Evolutionary conservation across 192 early-diverging fungal genomes (phyloP).

Genomic region (Backusella australiensis): DNA sequence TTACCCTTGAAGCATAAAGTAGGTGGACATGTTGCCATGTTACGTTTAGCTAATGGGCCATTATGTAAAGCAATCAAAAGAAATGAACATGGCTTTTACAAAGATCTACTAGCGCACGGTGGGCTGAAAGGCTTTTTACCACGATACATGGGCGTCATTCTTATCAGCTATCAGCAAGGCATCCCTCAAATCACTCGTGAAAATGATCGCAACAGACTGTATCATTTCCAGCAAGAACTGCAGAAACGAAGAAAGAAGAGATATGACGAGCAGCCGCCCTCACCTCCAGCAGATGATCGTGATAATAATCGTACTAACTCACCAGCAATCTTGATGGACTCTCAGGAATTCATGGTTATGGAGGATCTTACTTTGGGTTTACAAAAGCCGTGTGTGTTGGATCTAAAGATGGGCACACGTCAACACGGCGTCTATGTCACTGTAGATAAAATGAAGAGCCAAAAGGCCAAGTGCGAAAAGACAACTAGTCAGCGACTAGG

Average conservation of each 20-base stretch:
- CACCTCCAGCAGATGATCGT: not conserved
- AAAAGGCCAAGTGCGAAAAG: conserved; percentile 88
- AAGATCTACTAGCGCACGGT: not conserved
- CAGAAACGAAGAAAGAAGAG: not conserved
- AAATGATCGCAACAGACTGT: conserved; percentile 3
- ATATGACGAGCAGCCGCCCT: not conserved
- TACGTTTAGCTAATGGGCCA: conserved; percentile 7
- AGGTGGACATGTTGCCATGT: conserved; percentile 21
- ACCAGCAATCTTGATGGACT: not conserved
- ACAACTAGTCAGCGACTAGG: conserved; percentile 91
- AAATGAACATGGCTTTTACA: conserved; percentile 13
- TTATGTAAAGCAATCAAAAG: conserved; percentile 14
- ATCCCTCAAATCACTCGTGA: conserved; percentile 2
- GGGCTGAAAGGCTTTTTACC: not conserved
- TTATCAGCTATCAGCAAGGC: not conserved
- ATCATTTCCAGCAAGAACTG: not conserved
- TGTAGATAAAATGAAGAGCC: conserved; percentile 76
- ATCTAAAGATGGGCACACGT: conserved; percentile 98
- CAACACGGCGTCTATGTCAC: conserved; percentile 92
- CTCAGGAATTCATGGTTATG: conserved; percentile 83
- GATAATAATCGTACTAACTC: not conserved
- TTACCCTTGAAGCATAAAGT: conserved; percentile 15
- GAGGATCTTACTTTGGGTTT: conserved; percentile 90
- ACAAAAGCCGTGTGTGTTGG: conserved; percentile 89
- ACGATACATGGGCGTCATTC: conserved; percentile 15